Conservation (phyloP, 805 yeast genomes). For the Myxozyma neotropica region DNA sequence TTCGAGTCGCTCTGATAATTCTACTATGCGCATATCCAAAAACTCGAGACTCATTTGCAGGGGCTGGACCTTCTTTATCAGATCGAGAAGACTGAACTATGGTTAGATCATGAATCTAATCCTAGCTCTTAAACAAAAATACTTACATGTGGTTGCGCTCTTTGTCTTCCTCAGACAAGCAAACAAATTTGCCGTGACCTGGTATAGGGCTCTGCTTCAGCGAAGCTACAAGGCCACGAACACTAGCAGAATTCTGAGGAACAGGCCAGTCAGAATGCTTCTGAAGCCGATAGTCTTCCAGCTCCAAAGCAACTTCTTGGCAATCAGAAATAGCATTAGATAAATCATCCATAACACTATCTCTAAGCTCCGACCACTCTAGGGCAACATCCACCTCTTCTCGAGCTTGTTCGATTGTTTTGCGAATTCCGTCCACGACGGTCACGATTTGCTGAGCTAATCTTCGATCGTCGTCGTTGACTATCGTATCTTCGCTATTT, state of each 20-base stretch:
- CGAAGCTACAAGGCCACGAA: conserved; percentile 12
- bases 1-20: conserved; percentile 7
- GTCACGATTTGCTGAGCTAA: conserved; percentile 9
- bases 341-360: conserved; percentile 18
- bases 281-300: conserved; percentile 5
- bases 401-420: conserved; percentile 8
- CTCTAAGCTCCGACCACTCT: conserved; percentile 27
- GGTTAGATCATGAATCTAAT: not conserved
- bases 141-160: conserved; percentile 15
- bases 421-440: conserved; percentile 5
- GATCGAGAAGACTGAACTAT: conserved; percentile 8
- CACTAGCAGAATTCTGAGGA: not conserved
- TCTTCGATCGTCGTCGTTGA: not conserved
- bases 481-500: not conserved
- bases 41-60: conserved; percentile 18
- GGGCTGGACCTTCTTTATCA: conserved; percentile 21
- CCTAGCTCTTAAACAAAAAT: not conserved
- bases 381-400: conserved; percentile 27
- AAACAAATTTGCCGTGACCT: conserved; percentile 26
- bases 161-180: conserved; percentile 18
- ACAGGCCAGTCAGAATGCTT: conserved; percentile 14
- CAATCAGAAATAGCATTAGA: conserved; percentile 16
- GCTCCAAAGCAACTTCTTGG: conserved; percentile 2
- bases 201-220: conserved; percentile 27
- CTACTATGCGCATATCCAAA: conserved; percentile 13